A percentile compares a stretch with the other conserved stretches of the same genome.
Conservation (phyloP, 306 rosid genomes). For the Lablab purpureus region DNA sequence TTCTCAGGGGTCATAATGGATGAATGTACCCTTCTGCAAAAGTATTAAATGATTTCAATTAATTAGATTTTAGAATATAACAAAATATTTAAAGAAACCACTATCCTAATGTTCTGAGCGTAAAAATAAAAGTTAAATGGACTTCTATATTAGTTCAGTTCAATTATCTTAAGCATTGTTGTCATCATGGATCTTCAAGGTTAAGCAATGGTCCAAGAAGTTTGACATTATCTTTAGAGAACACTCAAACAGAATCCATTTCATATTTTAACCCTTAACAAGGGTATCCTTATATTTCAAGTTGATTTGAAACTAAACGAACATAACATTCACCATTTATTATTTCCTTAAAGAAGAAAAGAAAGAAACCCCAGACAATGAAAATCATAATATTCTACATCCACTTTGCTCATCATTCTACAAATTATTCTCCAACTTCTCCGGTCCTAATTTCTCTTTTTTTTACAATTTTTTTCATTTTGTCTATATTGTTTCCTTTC, state of each 20-base stretch:
- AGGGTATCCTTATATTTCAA: not conserved
- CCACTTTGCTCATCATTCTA: not conserved
- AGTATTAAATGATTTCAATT: not conserved
- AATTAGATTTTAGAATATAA: not conserved
- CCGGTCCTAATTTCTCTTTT: not conserved
- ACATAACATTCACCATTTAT: slow-evolving; percentile 1
- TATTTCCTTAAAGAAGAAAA: not conserved
- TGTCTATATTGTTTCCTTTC: not conserved
- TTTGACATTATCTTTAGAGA: slow-evolving; percentile 2
- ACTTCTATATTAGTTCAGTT: slow-evolving; percentile 17
- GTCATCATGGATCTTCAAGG: not conserved
- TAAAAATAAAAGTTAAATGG: slow-evolving; percentile 24
- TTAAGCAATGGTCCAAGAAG: not conserved
- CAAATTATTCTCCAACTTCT: not conserved
- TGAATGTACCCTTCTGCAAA: slow-evolving; percentile 68
- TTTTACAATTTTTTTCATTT: not conserved
- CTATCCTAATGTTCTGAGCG: not conserved
- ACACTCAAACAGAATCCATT: not conserved
- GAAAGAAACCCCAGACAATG: not conserved
- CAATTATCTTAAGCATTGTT: not conserved
- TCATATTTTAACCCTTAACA: not conserved
- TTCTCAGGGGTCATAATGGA: slow-evolving; percentile 86
- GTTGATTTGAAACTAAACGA: not conserved
- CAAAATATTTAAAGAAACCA: slow-evolving; percentile 9
- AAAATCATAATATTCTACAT: not conserved